Conservation (phyloP, 2,329 filamentous ascomycete genomes). For the Chrysoporthe deuterocubensis region DNA sequence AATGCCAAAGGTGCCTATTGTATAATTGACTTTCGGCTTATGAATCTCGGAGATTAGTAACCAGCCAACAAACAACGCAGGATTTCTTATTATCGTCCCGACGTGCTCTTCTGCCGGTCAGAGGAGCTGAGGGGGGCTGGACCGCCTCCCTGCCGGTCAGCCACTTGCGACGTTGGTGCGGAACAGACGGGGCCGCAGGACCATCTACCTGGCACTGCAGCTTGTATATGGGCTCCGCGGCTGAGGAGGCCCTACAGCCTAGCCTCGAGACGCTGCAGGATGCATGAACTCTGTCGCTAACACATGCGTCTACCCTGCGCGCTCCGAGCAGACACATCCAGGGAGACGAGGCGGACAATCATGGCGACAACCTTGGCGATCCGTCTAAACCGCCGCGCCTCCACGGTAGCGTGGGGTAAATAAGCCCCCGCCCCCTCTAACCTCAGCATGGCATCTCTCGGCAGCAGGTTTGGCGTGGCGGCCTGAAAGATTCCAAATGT, state of each 20-base stretch:
- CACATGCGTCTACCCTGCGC: background rate
- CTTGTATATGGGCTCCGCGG: background rate
- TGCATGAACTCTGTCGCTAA: background rate
- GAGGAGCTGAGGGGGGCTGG: background rate
- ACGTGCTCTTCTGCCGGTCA: background rate
- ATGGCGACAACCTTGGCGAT: too few species aligned
- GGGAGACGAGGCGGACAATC: background rate
- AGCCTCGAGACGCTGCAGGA: background rate
- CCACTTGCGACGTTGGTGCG: too few species aligned
- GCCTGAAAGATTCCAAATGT: background rate
- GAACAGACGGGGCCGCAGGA: too few species aligned
- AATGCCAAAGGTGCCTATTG: background rate
- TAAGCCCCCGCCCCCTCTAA: background rate
- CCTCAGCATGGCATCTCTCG: background rate
- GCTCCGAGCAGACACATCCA: background rate
- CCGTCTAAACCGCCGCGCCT: too few species aligned
- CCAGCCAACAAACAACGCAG: background rate
- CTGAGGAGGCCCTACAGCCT: background rate
- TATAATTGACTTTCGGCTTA: constrained; percentile 1
- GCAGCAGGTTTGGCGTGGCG: too few species aligned
- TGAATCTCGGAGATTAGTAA: background rate
- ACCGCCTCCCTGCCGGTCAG: background rate
- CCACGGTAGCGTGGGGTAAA: background rate
- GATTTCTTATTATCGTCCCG: background rate
- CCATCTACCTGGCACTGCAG: background rate